A percentile compares a stretch with the other conserved stretches of the same genome.
Evolutionary conservation across 495 filamentous ascomycete species (phyloP).

Genomic region (Xylaria nigripes): DNA sequence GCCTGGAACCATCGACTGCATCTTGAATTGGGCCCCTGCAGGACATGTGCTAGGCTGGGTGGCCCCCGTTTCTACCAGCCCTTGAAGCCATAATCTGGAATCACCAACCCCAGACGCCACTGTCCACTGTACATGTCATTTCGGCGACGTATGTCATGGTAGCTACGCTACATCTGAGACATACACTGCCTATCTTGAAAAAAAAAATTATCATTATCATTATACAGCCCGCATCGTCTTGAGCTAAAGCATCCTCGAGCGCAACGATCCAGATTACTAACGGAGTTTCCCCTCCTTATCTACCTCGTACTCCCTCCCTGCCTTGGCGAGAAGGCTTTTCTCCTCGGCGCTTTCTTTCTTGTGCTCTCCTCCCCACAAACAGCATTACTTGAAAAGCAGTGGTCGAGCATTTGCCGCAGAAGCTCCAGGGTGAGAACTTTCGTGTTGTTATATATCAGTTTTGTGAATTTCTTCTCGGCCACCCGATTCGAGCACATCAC

Average conservation of each 20-base stretch:
- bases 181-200: conserved; percentile 6
- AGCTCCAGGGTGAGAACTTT: neutral
- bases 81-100: conserved; percentile 13
- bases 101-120: conserved; percentile 19
- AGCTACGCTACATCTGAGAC: conserved; percentile 16
- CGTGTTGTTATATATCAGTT: conserved; percentile 2
- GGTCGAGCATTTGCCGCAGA: conserved; percentile 5
- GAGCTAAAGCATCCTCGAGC: neutral
- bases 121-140: conserved; percentile 11
- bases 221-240: neutral
- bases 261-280: conserved; percentile 1
- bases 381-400: conserved; percentile 14
- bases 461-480: neutral
- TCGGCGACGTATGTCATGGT: conserved; percentile 5
- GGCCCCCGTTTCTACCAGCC: conserved; percentile 5
- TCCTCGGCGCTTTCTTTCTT: conserved; percentile 4
- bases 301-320: neutral
- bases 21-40: neutral
- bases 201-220: conserved; percentile 9
- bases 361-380: conserved; percentile 6
- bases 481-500: too few species aligned
- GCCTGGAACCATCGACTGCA: neutral
- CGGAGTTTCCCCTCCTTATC: neutral
- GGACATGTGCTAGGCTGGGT: neutral
- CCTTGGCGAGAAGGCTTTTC: neutral